Percentiles rank a stretch among this genome's conserved stretches.
These are phyloP conservation scores for Botrytis medusae DNA, from an alignment of 2,329 filamentous ascomycete genomes.

Conservation along the genomic window DNA sequence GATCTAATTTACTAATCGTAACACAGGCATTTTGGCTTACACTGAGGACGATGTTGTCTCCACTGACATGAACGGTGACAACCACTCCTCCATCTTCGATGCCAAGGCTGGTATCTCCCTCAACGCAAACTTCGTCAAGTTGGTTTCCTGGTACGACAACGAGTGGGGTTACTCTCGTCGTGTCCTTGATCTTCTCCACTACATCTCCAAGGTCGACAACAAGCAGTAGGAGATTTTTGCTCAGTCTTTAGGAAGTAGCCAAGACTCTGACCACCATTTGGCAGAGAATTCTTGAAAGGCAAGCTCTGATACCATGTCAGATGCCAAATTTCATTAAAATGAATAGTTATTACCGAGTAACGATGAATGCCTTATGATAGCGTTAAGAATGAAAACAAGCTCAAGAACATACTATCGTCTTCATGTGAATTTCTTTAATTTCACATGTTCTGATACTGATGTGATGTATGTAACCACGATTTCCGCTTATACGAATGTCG, in stretches of 20 bases:
- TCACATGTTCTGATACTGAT: not conserved
- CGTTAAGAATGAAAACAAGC: conserved; percentile 18
- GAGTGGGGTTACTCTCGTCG: conserved; percentile 99
- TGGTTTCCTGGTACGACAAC: conserved; percentile 96
- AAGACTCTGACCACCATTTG: conserved; percentile 36
- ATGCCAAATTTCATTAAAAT: conserved; percentile 21
- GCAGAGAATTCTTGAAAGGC: conserved; percentile 38
- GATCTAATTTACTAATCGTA: conserved; percentile 24
- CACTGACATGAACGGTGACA: conserved; percentile 88
- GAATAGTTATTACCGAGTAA: conserved; percentile 18
- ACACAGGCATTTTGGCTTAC: conserved; percentile 80
- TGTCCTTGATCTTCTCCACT: conserved; percentile 77
- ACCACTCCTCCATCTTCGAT: conserved; percentile 96
- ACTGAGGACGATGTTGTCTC: conserved; percentile 98
- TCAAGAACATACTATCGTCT: conserved; percentile 7
- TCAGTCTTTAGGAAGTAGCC: conserved; percentile 26
- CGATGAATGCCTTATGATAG: conserved; percentile 27
- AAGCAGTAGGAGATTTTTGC: conserved; percentile 37
- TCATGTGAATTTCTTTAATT: conserved; percentile 4
- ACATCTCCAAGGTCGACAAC: conserved; percentile 76
- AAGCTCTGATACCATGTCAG: conserved; percentile 33
- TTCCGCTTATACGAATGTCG: not conserved
- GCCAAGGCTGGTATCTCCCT: conserved; percentile 98
- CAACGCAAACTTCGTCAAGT: conserved; percentile 98
- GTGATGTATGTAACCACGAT: not conserved